These are phyloP conservation scores for Phytophthora brassicae DNA, from an alignment of 352 stramenopile species.

Conservation along the genomic window DNA sequence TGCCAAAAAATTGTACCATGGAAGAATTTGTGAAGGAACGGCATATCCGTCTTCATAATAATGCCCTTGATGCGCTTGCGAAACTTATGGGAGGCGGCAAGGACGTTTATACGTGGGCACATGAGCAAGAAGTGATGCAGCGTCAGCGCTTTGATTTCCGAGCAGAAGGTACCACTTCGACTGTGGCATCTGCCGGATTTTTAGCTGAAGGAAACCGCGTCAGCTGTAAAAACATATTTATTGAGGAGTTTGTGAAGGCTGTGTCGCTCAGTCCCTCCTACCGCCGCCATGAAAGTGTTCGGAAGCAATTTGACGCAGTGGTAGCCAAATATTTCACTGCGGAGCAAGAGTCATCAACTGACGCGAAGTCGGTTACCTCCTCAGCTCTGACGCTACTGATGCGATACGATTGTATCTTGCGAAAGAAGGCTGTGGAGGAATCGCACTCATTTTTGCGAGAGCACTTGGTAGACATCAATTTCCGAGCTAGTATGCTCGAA, in stretches of 20 bases:
- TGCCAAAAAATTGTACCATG: slow-evolving; percentile 30
- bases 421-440: slow-evolving; percentile 55
- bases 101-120: slow-evolving; percentile 32
- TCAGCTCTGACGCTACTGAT: slow-evolving; percentile 59
- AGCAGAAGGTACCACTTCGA: slow-evolving; percentile 17
- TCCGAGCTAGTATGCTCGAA: slow-evolving; percentile 77
- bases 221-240: slow-evolving; percentile 70
- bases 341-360: slow-evolving; percentile 2
- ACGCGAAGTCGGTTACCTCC: slow-evolving; percentile 6
- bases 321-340: slow-evolving; percentile 48
- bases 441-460: slow-evolving; percentile 74
- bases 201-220: slow-evolving; percentile 37
- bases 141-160: slow-evolving; percentile 39
- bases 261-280: slow-evolving; percentile 60
- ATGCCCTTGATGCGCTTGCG: slow-evolving; percentile 30
- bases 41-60: slow-evolving; percentile 35
- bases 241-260: slow-evolving; percentile 70
- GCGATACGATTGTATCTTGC: slow-evolving; percentile 67
- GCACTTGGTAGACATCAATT: slow-evolving; percentile 71
- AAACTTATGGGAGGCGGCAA: slow-evolving; percentile 24
- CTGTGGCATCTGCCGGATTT: slow-evolving; percentile 19
- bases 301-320: slow-evolving; percentile 59
- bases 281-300: slow-evolving; percentile 54
- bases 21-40: slow-evolving; percentile 41
- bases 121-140: slow-evolving; percentile 38